Base-by-base conservation (phyloP, 1,284 basidiomycete species). In the Meripilus lineatus region DNA sequence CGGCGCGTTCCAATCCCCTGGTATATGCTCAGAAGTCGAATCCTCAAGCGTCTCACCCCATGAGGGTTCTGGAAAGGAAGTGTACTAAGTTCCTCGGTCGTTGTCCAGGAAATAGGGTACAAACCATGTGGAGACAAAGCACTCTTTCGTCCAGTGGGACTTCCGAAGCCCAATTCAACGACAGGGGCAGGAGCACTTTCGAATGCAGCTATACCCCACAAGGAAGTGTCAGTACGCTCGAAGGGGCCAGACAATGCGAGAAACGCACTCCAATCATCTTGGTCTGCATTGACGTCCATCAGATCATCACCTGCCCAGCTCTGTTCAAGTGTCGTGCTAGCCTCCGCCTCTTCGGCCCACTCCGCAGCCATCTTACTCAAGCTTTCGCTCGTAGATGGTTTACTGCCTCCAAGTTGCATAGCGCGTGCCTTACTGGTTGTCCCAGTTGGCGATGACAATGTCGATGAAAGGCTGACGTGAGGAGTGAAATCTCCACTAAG, bases 211-310 rank as follows among this genome's bases (percentile, higher is more conserved):
- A 25, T 13, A 26, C 17, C 17, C 11, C 14, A 5, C n/a, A n/a
- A n/a, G n/a, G n/a, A n/a, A n/a, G 17, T 22, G 42, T 10, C 32
- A 33, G 37, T 35, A 32, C 26, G 25, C 11, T 3, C 30, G 24
- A 40, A 7, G 34, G 18, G 10, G 23, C 18, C 11, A 24, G 30
- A 23, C 4, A 21, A 35, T 13, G 36, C 28, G 15, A 37, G 15
- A 28, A 7, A 70, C 77, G 59, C 58, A 89, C 90, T 87, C 93
- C 93, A 96, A 61, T 96, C 93, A 57, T 85, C 93, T 25, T 83
- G 76, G 55, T 96, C 92, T 1, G 88, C 91, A 58, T 93, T 84
- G 7, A 96, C 81, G 55, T 96, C 92, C 63, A 95, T 94, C 44
- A 95, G 64, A 62, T 95, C 89, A 22, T 79, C 81, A 39, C 63